Evolutionary conservation across 768 basidiomycete genomes (phyloP).

Genomic region (Calocybe indica): DNA sequence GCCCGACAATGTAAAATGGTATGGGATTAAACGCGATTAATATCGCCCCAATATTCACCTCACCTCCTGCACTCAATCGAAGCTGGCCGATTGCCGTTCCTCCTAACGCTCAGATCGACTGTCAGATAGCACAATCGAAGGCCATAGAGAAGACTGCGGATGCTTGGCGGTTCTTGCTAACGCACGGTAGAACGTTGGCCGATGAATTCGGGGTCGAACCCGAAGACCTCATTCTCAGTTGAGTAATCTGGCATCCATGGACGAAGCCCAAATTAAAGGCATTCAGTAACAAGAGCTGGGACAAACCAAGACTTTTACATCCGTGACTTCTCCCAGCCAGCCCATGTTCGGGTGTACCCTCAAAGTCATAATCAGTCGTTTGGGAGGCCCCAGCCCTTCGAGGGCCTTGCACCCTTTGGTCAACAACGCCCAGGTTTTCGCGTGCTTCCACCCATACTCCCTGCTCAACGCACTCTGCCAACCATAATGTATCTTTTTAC

Average conservation of each 20-base stretch:
- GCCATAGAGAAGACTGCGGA: constrained; percentile 19
- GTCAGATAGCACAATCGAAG: constrained; percentile 28
- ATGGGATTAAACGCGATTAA: not conserved
- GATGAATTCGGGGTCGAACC: constrained; percentile 26
- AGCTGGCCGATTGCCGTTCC: constrained; percentile 42
- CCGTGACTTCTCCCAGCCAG: constrained; percentile 21
- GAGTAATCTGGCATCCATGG: constrained; percentile 4
- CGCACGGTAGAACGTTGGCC: constrained; percentile 24
- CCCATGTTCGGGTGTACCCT: constrained; percentile 1
- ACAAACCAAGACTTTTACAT: constrained; percentile 35
- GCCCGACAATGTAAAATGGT: constrained; percentile 27
- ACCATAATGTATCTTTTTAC: constrained; percentile 38
- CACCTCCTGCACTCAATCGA: not conserved
- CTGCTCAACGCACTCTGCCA: constrained; percentile 22
- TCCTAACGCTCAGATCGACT: constrained; percentile 27
- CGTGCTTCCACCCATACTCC: constrained; percentile 3
- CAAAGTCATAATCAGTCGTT: no score
- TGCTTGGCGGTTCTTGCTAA: constrained; percentile 34
- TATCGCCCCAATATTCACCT: not conserved
- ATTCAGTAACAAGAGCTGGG: constrained; percentile 33
- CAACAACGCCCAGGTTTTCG: constrained; percentile 7
- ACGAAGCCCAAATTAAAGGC: not conserved
- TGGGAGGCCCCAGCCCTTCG: no score
- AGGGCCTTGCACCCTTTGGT: constrained; percentile 1
- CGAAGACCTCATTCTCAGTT: constrained; percentile 37